These are phyloP conservation scores for Diaporthe sp. DNA, from an alignment of 2,329 filamentous ascomycete genomes.

Conservation along the genomic window DNA sequence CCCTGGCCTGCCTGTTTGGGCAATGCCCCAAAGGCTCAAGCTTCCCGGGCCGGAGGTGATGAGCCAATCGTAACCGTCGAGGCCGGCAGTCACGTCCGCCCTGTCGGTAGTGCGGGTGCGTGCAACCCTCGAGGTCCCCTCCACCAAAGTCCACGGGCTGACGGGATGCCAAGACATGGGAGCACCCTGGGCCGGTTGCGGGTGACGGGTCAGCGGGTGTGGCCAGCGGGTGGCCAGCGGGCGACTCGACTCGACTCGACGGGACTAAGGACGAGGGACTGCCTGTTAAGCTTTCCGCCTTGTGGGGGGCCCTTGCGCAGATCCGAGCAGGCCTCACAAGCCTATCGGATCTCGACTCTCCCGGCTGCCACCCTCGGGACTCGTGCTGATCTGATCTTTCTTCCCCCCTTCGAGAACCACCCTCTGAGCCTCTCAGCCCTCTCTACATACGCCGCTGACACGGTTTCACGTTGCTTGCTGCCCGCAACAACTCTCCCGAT, in stretches of 20 bases:
- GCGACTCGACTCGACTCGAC: too few species aligned
- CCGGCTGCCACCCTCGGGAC: slow-evolving; percentile 1
- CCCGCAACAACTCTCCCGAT: background rate
- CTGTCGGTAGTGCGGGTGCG: slow-evolving; percentile 16
- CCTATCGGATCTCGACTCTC: slow-evolving; percentile 35
- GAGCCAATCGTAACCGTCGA: slow-evolving; percentile 33
- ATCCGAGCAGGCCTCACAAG: slow-evolving; percentile 30
- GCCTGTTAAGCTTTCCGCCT: slow-evolving; percentile 23
- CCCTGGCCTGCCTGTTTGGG: slow-evolving; percentile 14
- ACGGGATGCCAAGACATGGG: slow-evolving; percentile 19
- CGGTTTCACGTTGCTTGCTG: slow-evolving; percentile 18
- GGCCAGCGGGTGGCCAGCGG: too few species aligned
- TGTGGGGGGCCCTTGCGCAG: slow-evolving; percentile 20
- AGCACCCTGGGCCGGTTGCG: slow-evolving; percentile 14
- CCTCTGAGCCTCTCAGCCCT: background rate
- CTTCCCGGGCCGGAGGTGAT: slow-evolving; percentile 12
- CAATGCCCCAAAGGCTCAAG: slow-evolving; percentile 7
- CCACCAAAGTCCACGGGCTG: background rate
- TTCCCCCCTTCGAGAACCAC: slow-evolving; percentile 8
- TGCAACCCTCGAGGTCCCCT: too few species aligned
- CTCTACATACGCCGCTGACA: background rate
- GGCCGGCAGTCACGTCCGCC: slow-evolving; percentile 19
- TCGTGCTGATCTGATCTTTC: background rate
- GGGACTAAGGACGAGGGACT: background rate
- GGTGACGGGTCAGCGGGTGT: too few species aligned